Conservation (phyloP, 140 eudicot genomes). For the Cichorium intybus region DNA sequence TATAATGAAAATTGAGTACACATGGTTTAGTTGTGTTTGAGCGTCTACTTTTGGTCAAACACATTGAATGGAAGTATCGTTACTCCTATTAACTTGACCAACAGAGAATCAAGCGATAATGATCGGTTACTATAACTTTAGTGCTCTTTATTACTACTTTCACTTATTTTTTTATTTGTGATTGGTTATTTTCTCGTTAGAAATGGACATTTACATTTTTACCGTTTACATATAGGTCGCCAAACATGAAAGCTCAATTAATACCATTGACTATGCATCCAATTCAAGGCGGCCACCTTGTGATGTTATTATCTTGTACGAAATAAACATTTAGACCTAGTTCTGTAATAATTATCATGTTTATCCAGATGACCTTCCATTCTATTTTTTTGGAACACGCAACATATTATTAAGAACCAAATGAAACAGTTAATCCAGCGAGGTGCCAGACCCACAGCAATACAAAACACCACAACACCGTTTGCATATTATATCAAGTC, state of each 20-base stretch:
- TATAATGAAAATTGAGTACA: slow-evolving; percentile 19
- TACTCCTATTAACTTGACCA: slow-evolving; percentile 19
- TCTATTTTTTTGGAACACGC: too few relatives aligned
- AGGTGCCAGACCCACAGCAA: too few relatives aligned
- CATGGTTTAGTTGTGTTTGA: slow-evolving; percentile 11
- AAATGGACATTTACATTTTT: not conserved
- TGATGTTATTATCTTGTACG: slow-evolving; percentile 22
- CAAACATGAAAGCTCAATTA: not conserved
- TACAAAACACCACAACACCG: too few relatives aligned
- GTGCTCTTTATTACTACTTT: not conserved
- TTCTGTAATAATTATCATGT: too few relatives aligned
- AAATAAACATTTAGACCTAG: not conserved
- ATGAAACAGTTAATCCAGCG: too few relatives aligned
- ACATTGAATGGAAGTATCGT: slow-evolving; percentile 22
- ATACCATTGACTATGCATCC: slow-evolving; percentile 11
- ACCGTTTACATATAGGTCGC: slow-evolving; percentile 10
- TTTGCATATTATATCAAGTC: too few relatives aligned
- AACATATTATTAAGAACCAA: too few relatives aligned
- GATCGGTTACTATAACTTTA: slow-evolving; percentile 7
- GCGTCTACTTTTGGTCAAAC: slow-evolving; percentile 26
- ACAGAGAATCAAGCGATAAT: slow-evolving; percentile 12
- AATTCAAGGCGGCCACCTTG: slow-evolving; percentile 13
- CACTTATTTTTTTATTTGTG: not conserved
- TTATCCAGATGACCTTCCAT: too few relatives aligned
- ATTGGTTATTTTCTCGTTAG: slow-evolving; percentile 5